These are phyloP conservation scores for Pseudocercospora fuligena DNA, from an alignment of 2,329 filamentous ascomycete species.

Conservation along the genomic window DNA sequence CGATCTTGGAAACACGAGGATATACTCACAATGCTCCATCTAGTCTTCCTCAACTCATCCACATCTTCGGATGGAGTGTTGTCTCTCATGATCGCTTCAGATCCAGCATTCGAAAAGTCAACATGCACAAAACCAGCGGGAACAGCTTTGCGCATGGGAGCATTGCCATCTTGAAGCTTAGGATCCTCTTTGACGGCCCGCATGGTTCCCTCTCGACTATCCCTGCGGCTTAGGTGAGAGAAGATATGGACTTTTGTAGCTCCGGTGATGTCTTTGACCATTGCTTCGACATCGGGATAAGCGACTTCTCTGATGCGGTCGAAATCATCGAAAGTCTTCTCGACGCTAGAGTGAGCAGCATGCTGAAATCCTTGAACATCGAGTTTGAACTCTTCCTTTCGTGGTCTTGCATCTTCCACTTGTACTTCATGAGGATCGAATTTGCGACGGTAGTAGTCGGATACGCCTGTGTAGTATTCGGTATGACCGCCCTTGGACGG, in stretches of 20 bases:
- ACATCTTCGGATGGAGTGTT: not conserved
- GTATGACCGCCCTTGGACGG: conserved; percentile 8
- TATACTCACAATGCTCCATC: not conserved
- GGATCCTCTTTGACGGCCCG: not conserved
- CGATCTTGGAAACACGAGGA: too few relatives aligned
- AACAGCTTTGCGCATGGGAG: not conserved
- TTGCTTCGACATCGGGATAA: conserved; percentile 9
- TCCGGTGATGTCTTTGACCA: conserved; percentile 2
- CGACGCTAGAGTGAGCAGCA: not conserved
- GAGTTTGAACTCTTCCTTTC: not conserved
- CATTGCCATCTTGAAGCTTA: not conserved
- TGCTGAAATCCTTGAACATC: conserved; percentile 4
- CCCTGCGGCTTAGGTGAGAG: not conserved
- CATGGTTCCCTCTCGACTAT: not conserved
- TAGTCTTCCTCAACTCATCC: not conserved
- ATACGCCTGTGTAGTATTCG: not conserved
- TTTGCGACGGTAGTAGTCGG: conserved; percentile 8
- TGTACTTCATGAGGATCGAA: conserved; percentile 38
- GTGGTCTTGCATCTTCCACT: conserved; percentile 47
- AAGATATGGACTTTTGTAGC: not conserved
- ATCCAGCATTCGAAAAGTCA: not conserved
- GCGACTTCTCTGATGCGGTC: not conserved
- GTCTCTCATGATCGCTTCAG: not conserved
- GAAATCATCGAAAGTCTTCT: not conserved
- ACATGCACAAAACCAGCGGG: not conserved